Evolutionary conservation across 805 yeast species (phyloP), one percentile per base, ranked within the genome.

Genomic region (Wickerhamiella azyma): DNA sequence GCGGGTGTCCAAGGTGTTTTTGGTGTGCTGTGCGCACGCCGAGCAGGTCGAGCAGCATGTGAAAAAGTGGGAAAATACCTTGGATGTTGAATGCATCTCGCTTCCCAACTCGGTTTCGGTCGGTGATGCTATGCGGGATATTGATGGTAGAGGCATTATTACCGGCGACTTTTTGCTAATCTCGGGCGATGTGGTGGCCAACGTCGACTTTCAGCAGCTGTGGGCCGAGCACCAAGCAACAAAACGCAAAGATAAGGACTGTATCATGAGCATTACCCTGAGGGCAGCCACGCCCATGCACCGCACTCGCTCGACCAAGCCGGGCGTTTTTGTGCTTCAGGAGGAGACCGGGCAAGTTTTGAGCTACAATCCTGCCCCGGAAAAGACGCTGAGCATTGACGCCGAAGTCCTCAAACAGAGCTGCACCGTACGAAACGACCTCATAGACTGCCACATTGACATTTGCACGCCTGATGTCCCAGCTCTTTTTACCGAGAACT

Each of bases 61-160:
- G 43, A 85, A 80, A 52, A 50, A 56, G 26, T 68, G 71, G 72
- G 55, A 53, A 41, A 40, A 55, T 5, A 76, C 94, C 2, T 89
- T 92, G 62, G 74, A 75, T 47, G 73, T 92, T 39, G 75, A 77
- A 41, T 81, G 94, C 2, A 75, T 89, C 45, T 74, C 83, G 70
- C 77, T 94, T 19, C 76, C 85, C 41, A 96, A 89, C 61, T 79
- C 92, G 9, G 68, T 88, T 62, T 83, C 94, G 24, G 94, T 89
- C 9, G 98, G 98, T 53, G 98, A 92, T 65, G 94, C 94, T 17
- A 84, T 92, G 94, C 74, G 98, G 61, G 97, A 89, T 59, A 67
- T 92, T 48, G 98, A 92, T 62, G 79, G 84, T 50, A 71, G 94
- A 55, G 96, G 96, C 5, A 67, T 89, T 48, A 84, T 92, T 43